phyloP scores from a whole-genome alignment of 345 rosid species.

The Syzygium oleosum region DNA sequence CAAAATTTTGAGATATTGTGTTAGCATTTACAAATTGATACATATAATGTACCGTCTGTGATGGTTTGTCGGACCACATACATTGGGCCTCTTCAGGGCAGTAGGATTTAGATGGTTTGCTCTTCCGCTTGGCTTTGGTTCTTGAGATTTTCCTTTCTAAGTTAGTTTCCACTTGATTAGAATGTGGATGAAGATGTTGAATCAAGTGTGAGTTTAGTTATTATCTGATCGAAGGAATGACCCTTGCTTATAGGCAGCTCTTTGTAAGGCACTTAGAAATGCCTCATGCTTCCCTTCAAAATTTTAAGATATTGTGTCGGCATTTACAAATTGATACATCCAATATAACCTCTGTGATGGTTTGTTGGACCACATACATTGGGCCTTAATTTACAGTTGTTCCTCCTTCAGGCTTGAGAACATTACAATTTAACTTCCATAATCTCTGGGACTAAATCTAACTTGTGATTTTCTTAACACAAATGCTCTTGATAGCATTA shows the following conservation, averaged over 20 bases:
- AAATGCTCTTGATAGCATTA: not conserved
- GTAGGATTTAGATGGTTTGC: conserved; percentile 26
- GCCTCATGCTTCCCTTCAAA: not conserved
- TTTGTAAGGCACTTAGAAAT: not conserved
- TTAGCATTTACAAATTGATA: not conserved
- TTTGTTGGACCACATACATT: not conserved
- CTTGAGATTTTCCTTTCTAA: not conserved
- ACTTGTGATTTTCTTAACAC: not conserved
- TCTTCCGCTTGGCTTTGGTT: not conserved
- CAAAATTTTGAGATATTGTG: not conserved
- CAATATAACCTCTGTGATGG: not conserved
- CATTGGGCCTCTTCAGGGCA: conserved; percentile 61
- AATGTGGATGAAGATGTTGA: not conserved
- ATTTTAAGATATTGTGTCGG: not conserved
- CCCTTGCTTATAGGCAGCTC: not conserved
- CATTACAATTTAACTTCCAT: not conserved
- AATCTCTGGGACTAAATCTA: not conserved
- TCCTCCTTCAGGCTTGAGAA: not conserved
- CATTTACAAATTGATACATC: not conserved
- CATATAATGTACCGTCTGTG: not conserved
- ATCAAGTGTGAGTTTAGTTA: not conserved
- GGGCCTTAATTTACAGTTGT: conserved; percentile 24
- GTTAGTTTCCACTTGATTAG: not conserved
- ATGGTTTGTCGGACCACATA: not conserved
- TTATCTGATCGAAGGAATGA: not conserved